Conservation (phyloP, 208 protist genomes). For the Novymonas esmeraldas region DNA sequence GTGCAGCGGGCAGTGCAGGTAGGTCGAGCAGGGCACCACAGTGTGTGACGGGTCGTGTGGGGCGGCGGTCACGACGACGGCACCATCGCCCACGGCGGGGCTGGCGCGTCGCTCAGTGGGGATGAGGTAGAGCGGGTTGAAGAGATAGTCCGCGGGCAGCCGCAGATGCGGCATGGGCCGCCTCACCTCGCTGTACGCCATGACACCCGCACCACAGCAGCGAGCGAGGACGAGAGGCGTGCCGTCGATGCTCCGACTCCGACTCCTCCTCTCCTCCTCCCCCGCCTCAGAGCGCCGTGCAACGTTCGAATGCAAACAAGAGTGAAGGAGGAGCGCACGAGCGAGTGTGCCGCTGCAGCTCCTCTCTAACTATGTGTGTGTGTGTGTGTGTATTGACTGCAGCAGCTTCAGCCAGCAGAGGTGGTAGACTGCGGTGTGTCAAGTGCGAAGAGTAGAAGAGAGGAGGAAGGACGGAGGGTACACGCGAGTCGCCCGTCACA, state of each 20-base stretch:
- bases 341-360: background rate
- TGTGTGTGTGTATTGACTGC: too few relatives aligned
- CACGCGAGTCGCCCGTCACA: background rate
- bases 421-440: too few relatives aligned
- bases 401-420: too few relatives aligned
- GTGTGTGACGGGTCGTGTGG: background rate
- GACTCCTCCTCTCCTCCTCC: too few relatives aligned
- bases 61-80: background rate
- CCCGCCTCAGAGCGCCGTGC: too few relatives aligned
- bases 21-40: slow-evolving; percentile 11
- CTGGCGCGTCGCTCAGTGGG: background rate
- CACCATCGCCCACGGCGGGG: too few relatives aligned
- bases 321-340: background rate
- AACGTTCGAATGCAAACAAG: background rate
- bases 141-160: slow-evolving; percentile 24
- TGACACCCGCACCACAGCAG: too few relatives aligned
- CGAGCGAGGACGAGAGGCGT: too few relatives aligned
- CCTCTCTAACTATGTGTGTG: background rate
- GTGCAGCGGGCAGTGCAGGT: slow-evolving; percentile 26
- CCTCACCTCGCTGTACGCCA: slow-evolving; percentile 8
- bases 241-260: too few relatives aligned
- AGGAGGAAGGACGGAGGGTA: background rate
- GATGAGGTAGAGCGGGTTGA: slow-evolving; percentile 25
- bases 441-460: background rate
- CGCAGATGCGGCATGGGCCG: slow-evolving; percentile 19